Base-by-base conservation (phyloP, 2,329 filamentous ascomycete species). In the Fusarium caatingaense region DNA sequence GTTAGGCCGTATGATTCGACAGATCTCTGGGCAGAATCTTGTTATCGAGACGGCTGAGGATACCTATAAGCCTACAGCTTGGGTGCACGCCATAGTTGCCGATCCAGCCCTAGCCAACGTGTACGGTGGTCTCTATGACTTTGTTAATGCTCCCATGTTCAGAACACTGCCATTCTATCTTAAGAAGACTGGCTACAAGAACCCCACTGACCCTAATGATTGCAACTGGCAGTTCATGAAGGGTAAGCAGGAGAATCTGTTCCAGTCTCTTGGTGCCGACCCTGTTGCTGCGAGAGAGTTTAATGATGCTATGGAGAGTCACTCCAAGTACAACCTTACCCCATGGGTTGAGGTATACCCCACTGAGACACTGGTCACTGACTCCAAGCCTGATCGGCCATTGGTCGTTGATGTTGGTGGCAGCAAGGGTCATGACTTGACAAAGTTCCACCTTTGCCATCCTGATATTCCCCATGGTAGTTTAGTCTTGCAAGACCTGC, bases 401-500 rank as follows among this genome's bases (percentile, higher is more conserved):
- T 61, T 81, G 1, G 77, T 76, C 1, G 79, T 79, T 37, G 81
- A 79, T 21, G 64, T 82, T 3, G 80, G 79, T 11, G 80, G 80
- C 5, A 76, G 76, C 47, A 80, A 78, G 41, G 80, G 80, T 1
- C 78, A 81, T 49, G 78, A 81, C 30, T 37, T 81, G 15, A 74
- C 75, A 21, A 79, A 79, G 56, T 79, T 81, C 45, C 70, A 73
- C 6, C 50, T 67, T 1, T 56, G 61, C 6, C 76, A 81, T 20
- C 75, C 77, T 2, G 57, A 73, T 23, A 66, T 72, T 16, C 69
- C 71, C 1, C 60, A 60, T 1, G 73, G 74, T 0, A 76, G 76
- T 11, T 74, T 82, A 7, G 62, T 80, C 5, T 68, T 83, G 6
- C 74, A 80, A 60, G 78, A 81, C 42, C 62, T 80, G 5, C 75